Evolutionary conservation across 1,284 basidiomycete genomes (phyloP), one percentile per base, ranked within the genome.

Genomic region (Puccinia horiana): DNA sequence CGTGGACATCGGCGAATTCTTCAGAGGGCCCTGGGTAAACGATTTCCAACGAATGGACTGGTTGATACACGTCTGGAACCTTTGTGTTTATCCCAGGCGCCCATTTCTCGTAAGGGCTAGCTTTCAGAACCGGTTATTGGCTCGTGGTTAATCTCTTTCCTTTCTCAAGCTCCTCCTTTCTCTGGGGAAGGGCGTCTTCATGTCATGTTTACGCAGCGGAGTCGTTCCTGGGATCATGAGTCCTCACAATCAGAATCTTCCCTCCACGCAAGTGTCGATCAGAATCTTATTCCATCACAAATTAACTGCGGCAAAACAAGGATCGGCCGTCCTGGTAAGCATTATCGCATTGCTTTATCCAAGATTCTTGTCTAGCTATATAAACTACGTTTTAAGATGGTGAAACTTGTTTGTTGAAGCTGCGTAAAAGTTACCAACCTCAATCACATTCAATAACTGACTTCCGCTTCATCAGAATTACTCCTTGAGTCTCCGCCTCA

Each of bases 1-100:
- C 69, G 79, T 20, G 79, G 79, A 26, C 79, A 81, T 65, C 67
- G 79, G 20, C 70, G 79, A 26, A 40, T 75, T 63, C 52, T 81
- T 18, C 79, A 81, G 69, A 73, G 70, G 40, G 79, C 79, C n/a
- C 56, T 81, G 23, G 52, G 74, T 20, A 44, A 42, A 44, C 14
- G 35, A n/a, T 61, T 37, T 12, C 1, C n/a, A 40, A 20, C 54
- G 9, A 58, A 56, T 26, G 37, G 49, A 37, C 56, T 44, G 40
- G 35, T 42, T n/a, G 74, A 69, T 65, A n/a, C 32, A 29, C 70
- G 44, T 44, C 70, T 35, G 26, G 26, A 73, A 32, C 29, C 47
- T 52, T 29, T 26, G 8, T 37, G 47, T 56, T 37, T 35, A 32
- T 32, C 49, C 18, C 52, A 37, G 26, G 65, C 74, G 29, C 23